These are phyloP conservation scores for Blastobotrys niveus DNA, from an alignment of 1,139 yeast species.

Conservation along the genomic window DNA sequence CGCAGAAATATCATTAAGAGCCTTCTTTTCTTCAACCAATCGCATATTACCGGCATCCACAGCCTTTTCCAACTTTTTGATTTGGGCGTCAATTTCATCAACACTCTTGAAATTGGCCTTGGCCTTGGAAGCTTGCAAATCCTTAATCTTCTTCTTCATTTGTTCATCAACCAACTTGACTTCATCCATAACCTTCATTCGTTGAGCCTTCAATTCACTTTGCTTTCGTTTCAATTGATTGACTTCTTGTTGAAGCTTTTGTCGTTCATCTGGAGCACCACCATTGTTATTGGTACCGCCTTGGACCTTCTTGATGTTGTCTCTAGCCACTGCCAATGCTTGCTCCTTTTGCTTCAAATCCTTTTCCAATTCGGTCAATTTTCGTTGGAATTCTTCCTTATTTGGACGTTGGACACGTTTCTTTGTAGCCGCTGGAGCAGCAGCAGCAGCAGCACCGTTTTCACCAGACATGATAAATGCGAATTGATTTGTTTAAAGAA, in stretches of 20 bases:
- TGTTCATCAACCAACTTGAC: constrained; percentile 64
- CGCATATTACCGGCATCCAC: constrained; percentile 78
- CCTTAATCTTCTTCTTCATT: constrained; percentile 71
- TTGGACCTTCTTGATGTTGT: constrained; percentile 26
- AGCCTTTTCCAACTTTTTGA: constrained; percentile 61
- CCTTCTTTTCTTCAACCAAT: constrained; percentile 86
- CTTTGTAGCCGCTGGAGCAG: no score
- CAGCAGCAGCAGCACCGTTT: constrained; percentile 1
- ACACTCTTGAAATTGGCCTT: constrained; percentile 64
- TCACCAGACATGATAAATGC: constrained; percentile 2
- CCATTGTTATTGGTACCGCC: constrained; percentile 16
- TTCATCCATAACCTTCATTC: constrained; percentile 64
- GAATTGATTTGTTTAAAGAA: not conserved
- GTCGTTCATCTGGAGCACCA: constrained; percentile 46
- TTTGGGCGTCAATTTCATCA: constrained; percentile 73
- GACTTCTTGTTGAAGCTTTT: constrained; percentile 59
- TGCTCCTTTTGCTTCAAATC: constrained; percentile 69
- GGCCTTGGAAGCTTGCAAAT: constrained; percentile 64
- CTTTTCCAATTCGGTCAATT: constrained; percentile 53
- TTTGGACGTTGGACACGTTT: constrained; percentile 34
- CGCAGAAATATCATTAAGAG: constrained; percentile 77
- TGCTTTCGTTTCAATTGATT: constrained; percentile 54
- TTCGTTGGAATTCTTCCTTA: constrained; percentile 52
- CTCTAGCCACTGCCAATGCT: constrained; percentile 28
- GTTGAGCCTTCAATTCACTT: constrained; percentile 62